Conservation (phyloP, 176 grass and related monocot genomes). For the Cocos nucifera region DNA sequence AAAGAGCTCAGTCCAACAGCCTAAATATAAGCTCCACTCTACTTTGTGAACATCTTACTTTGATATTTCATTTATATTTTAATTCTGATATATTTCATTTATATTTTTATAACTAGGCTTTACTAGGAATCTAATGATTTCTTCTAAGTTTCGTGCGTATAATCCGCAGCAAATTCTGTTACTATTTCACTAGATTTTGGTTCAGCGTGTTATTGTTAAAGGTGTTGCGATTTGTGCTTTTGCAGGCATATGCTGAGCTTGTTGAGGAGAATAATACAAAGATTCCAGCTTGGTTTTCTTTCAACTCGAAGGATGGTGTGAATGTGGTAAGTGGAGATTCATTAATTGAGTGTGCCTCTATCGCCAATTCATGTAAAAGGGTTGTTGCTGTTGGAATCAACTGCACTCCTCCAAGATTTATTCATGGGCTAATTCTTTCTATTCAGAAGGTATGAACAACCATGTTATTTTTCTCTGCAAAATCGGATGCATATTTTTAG, state of each 20-base stretch:
- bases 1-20: too few relatives aligned
- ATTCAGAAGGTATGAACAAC: conserved; percentile 48
- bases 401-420: conserved; percentile 92
- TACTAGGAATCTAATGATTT: too few relatives aligned
- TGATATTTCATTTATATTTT: too few relatives aligned
- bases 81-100: too few relatives aligned
- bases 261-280: conserved; percentile 63
- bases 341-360: conserved; percentile 57
- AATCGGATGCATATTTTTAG: background rate
- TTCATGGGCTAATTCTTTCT: conserved; percentile 65
- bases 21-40: too few relatives aligned
- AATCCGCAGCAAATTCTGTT: too few relatives aligned
- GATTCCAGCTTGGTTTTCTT: conserved; percentile 91
- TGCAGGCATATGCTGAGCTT: conserved; percentile 84
- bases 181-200: too few relatives aligned
- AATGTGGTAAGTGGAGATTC: conserved; percentile 83
- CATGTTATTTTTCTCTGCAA: background rate
- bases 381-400: conserved; percentile 87
- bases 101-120: too few relatives aligned
- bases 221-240: background rate
- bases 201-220: too few relatives aligned
- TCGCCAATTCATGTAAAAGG: conserved; percentile 62
- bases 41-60: too few relatives aligned
- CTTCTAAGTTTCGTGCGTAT: too few relatives aligned
- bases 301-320: conserved; percentile 88